Percentiles rank a stretch among this genome's conserved stretches.
phyloP scores from a whole-genome alignment of 2,329 filamentous ascomycete genomes.

The Leptographium wingfieldii region DNA sequence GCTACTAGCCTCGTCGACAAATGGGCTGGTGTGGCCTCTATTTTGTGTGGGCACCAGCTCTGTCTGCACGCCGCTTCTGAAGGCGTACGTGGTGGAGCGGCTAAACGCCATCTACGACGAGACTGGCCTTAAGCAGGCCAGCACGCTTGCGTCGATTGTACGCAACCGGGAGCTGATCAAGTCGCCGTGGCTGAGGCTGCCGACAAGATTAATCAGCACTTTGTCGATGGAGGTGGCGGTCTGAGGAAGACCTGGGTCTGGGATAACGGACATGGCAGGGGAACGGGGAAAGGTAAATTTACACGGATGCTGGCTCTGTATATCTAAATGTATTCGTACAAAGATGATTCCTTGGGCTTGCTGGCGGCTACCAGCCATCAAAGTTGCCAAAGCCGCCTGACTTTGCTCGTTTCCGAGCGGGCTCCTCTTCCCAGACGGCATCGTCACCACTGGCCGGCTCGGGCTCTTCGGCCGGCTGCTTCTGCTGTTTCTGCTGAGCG shows the following conservation, averaged over 20 bases:
- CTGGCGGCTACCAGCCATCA: slow-evolving; percentile 61
- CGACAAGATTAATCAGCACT: not conserved
- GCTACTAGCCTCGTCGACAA: slow-evolving; percentile 34
- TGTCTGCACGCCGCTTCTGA: slow-evolving; percentile 27
- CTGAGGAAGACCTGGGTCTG: not conserved
- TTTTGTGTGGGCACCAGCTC: slow-evolving; percentile 36
- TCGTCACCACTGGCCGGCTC: slow-evolving; percentile 32
- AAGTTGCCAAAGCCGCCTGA: slow-evolving; percentile 85
- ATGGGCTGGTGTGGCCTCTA: slow-evolving; percentile 37
- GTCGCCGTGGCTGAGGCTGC: slow-evolving; percentile 9
- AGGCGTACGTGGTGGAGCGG: slow-evolving; percentile 31
- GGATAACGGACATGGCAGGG: not conserved
- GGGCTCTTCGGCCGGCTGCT: not conserved
- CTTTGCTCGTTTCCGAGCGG: slow-evolving; percentile 69
- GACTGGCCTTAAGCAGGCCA: slow-evolving; percentile 32
- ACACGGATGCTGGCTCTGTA: not conserved
- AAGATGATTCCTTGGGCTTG: not conserved
- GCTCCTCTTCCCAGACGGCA: slow-evolving; percentile 36
- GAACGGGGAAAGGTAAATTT: not conserved
- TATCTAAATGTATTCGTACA: not conserved
- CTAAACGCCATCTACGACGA: slow-evolving; percentile 31
- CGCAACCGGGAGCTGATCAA: slow-evolving; percentile 21
- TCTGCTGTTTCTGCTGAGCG: slow-evolving; percentile 11
- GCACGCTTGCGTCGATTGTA: slow-evolving; percentile 28
- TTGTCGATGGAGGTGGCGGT: not conserved